Base-by-base conservation (phyloP, 2,329 filamentous ascomycete genomes). In the Paracamarosporium sp. region DNA sequence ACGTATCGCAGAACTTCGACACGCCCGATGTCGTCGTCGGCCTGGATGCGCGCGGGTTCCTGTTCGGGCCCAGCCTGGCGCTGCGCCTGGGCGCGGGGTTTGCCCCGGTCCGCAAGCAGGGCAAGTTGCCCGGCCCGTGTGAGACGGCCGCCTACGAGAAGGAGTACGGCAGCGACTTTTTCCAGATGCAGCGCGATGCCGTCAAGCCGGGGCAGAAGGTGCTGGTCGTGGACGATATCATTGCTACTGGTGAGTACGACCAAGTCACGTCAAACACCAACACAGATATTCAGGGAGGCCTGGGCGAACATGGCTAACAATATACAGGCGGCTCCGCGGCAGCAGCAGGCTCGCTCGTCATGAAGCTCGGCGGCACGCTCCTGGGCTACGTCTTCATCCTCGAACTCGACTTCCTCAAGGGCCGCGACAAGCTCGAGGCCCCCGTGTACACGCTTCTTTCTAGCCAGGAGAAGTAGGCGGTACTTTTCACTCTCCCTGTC, bases 141-240 rank as follows among this genome's bases (percentile, higher is more conserved):
- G 88, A 90, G 73, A 96, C 91, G 55, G 93, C 93, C 65, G 85
- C 85, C 67, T 99, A 92, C 78, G 83, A 93, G 79, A 99, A 99
- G 85, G 95, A 99, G 80, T 99, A 99, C 74, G 95, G 95, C 63
- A 85, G 88, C 79, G 95, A 99, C 78, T 89, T 89, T 76, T 98
- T 99, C 82, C 92, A 98, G 85, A 96, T 99, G 83, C 95, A 99
- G 83, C 82, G 86, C 66, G 93, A 90, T 78, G 89, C 90, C 43
- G 89, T 99, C 71, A 89, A 90, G 80, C 84, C 87, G 50, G 93
- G 93, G 33, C 92, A 97, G 81, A 93, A 90, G 78, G 94, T 97
- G 56, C 82, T 99, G 61, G 86, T 99, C 65, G 93, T 99, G 30
- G 95, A 99, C 78, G 95, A 99, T 77, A 96, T 99, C 74, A 98